Conservation (phyloP, 164 flowering plant species). For the Umbilicus rupestris region DNA sequence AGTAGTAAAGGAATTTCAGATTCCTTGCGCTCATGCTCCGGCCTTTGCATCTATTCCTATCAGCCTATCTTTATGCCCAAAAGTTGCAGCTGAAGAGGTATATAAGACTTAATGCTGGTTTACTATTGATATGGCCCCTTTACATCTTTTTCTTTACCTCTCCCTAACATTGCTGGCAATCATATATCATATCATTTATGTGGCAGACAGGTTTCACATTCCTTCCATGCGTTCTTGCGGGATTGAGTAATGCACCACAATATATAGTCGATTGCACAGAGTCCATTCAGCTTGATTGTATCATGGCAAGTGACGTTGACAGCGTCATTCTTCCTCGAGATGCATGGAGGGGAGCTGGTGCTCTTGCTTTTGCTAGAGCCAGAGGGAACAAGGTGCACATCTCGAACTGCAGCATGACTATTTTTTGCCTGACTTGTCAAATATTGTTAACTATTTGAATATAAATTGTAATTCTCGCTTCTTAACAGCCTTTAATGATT, state of each 20-base stretch:
- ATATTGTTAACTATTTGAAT: not conserved
- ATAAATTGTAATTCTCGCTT: not conserved
- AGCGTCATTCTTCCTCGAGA: conserved; percentile 63
- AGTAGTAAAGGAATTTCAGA: conserved; percentile 68
- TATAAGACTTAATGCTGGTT: conserved; percentile 8
- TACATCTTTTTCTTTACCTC: not conserved
- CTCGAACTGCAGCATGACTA: not conserved
- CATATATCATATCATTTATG: not conserved
- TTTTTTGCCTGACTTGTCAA: not conserved
- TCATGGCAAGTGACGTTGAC: conserved; percentile 60
- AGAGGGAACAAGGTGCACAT: conserved; percentile 36
- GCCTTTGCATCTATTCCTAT: conserved; percentile 55
- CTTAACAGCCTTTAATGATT: conserved; percentile 63
- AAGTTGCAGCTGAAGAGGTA: conserved; percentile 90
- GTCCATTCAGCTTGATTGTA: conserved; percentile 27
- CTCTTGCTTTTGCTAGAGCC: conserved; percentile 63
- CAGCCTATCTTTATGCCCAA: conserved; percentile 43
- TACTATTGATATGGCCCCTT: not conserved
- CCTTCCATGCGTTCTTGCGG: conserved; percentile 88
- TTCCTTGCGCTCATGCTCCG: conserved; percentile 97
- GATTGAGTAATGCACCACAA: conserved; percentile 75
- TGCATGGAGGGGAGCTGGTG: conserved; percentile 79
- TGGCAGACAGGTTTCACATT: conserved; percentile 76
- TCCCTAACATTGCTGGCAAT: not conserved
- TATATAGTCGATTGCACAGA: conserved; percentile 31